Evolutionary conservation across 306 rosid genomes (phyloP).

Genomic region (Vigna unguiculata): DNA sequence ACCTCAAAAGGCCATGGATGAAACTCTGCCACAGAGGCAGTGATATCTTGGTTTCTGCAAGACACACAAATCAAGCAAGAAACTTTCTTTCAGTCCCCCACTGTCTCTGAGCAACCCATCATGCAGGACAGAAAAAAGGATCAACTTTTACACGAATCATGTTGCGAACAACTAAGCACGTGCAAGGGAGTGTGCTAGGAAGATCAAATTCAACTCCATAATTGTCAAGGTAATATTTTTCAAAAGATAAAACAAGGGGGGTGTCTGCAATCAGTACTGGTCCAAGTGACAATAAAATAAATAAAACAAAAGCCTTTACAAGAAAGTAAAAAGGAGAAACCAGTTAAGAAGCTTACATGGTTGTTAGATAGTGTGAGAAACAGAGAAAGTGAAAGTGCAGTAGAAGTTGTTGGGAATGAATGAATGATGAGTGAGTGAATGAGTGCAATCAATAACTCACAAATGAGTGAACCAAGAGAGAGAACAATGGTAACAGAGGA

Average conservation of each 20-base stretch:
- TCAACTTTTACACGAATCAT: slow-evolving; percentile 26
- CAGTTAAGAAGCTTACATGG: slow-evolving; percentile 32
- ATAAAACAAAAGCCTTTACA: background rate
- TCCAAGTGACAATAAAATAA: slow-evolving; percentile 27
- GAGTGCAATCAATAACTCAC: background rate
- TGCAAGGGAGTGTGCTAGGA: slow-evolving; percentile 5
- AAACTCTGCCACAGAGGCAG: slow-evolving; percentile 2
- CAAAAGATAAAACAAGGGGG: background rate
- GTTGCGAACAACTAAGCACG: background rate
- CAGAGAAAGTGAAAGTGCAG: slow-evolving; percentile 15
- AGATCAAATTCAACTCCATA: slow-evolving; percentile 41
- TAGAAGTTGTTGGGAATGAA: background rate
- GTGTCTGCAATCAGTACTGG: background rate
- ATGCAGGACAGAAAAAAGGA: slow-evolving; percentile 41
- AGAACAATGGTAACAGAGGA: background rate
- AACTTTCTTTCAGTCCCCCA: slow-evolving; percentile 29
- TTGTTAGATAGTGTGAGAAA: slow-evolving; percentile 22
- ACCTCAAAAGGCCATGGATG: slow-evolving; percentile 43
- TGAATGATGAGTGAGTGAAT: background rate
- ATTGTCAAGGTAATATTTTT: background rate
- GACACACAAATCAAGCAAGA: slow-evolving; percentile 33
- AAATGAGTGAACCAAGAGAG: slow-evolving; percentile 18
- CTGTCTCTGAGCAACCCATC: slow-evolving; percentile 24
- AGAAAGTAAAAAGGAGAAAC: slow-evolving; percentile 25
- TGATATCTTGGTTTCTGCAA: slow-evolving; percentile 17